Evolutionary conservation across 2,329 filamentous ascomycete genomes (phyloP).

Genomic region (Elsinoe necatrix): DNA sequence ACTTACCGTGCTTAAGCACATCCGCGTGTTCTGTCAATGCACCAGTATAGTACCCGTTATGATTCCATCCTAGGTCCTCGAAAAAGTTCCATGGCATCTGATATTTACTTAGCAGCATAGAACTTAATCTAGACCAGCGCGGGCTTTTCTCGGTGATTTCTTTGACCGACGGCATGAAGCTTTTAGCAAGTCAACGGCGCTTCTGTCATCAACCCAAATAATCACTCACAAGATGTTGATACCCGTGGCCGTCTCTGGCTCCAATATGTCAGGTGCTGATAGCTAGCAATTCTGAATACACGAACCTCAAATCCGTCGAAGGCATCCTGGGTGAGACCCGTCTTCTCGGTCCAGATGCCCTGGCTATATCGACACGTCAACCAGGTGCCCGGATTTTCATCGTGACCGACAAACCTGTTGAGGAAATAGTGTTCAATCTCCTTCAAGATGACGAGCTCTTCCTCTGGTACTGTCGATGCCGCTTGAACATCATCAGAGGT

Average conservation of each 20-base stretch:
- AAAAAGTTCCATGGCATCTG: neutral
- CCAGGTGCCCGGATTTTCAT: neutral
- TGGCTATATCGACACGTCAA: neutral
- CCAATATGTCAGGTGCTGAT: neutral
- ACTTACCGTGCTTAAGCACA: neutral
- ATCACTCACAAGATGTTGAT: constrained; percentile 1
- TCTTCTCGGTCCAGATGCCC: neutral
- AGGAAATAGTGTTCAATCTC: neutral
- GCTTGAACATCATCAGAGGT: neutral
- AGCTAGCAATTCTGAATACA: neutral
- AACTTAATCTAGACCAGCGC: neutral
- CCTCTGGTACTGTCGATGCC: neutral
- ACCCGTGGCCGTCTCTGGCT: neutral
- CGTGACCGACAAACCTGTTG: neutral
- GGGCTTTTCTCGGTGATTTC: neutral
- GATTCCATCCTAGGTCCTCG: neutral
- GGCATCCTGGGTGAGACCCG: neutral
- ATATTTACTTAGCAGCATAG: neutral
- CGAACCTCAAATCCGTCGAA: neutral
- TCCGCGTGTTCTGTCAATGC: no score
- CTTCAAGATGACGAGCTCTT: neutral
- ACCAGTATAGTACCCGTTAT: constrained; percentile 1
- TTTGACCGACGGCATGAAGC: constrained; percentile 6
- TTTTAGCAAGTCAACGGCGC: neutral
- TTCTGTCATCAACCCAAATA: neutral